Evolutionary conservation across 2,329 filamentous ascomycete genomes (phyloP), one percentile per base, ranked within the genome.

Genomic region (Colletotrichum liaoningense): DNA sequence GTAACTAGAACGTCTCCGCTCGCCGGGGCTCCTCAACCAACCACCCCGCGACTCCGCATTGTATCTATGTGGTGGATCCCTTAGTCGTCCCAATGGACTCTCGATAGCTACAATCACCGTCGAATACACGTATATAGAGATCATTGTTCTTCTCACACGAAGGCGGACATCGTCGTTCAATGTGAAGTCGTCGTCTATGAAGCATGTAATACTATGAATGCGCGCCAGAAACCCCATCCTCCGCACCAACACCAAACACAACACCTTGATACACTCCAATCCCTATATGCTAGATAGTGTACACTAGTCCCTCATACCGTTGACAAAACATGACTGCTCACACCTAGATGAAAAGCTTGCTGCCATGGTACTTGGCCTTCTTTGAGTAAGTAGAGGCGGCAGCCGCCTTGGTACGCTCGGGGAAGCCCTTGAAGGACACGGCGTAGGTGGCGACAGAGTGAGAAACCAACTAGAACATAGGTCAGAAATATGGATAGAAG

Each of bases 381-480:
- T 80, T 71, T n/a, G 80, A 77, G 63, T 86, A 84, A 11, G 75
- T 71, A 11, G 76, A 74, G 30, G 75, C 72, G 52, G 75, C 77
- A 1, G 81, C 76, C 1, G 80, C 76, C 14, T 79, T 76, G 1
- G 80, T 81, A 30, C 91, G 85, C 81, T 90, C 80, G 0, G 92
- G 92, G 82, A 94, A 93, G 11, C 87, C 90, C 5, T 92, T 85
- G 75, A 94, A 91, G 0, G 91, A 93, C 4, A 84, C 79, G 12
- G 92, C 92, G 77, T 90, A 94, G 0, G 90, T 92, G 1, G 92
- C 93, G n/a, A 94, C 90, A 1, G 91, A 91, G 81, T 93, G 91
- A 3, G 93, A 93, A 76, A 95, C 92, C 46, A 92, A 84, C 88
- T 90, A 67, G 4, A 62, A 35, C 38, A 22, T 73, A 26, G 26